A percentile compares a stretch with the other conserved stretches of the same genome.
phyloP scores from a whole-genome alignment of 129 eudicot genomes.

The Ambrosia trifida region DNA sequence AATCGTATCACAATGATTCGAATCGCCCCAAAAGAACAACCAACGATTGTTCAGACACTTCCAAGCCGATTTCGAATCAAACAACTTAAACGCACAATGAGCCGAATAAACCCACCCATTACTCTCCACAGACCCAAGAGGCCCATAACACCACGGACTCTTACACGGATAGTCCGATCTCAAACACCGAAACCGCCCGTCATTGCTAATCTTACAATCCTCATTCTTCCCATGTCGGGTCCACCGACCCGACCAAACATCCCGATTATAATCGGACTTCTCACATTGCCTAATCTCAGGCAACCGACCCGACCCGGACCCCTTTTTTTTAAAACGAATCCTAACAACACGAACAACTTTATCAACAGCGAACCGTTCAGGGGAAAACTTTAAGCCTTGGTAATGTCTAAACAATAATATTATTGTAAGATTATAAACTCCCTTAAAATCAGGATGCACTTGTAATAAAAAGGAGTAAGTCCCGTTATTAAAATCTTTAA shows the following conservation, averaged over 20 bases:
- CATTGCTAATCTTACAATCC: constrained; percentile 55
- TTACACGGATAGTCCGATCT: constrained; percentile 55
- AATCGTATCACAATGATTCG: constrained; percentile 88
- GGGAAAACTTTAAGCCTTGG: constrained; percentile 77
- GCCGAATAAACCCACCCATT: constrained; percentile 94
- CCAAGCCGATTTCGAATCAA: constrained; percentile 69
- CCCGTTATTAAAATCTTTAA: constrained; percentile 72
- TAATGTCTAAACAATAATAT: constrained; percentile 67
- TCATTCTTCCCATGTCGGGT: constrained; percentile 78
- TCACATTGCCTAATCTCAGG: constrained; percentile 50
- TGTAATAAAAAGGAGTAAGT: constrained; percentile 68
- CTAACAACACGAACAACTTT: constrained; percentile 54
- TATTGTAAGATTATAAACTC: constrained; percentile 59
- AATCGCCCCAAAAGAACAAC: constrained; percentile 99
- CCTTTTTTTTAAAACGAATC: constrained; percentile 36
- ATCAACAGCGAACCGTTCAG: constrained; percentile 60
- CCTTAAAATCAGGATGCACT: constrained; percentile 80
- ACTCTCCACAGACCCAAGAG: constrained; percentile 71
- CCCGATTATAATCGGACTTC: constrained; percentile 49
- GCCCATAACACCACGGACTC: constrained; percentile 84
- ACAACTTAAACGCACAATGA: constrained; percentile 85
- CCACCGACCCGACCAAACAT: constrained; percentile 95
- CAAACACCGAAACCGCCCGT: constrained; percentile 83
- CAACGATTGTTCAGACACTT: constrained; percentile 67
- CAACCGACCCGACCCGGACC: constrained; percentile 34